Conservation (phyloP, 2,329 filamentous ascomycete species). For the Colletotrichum acutatum region DNA sequence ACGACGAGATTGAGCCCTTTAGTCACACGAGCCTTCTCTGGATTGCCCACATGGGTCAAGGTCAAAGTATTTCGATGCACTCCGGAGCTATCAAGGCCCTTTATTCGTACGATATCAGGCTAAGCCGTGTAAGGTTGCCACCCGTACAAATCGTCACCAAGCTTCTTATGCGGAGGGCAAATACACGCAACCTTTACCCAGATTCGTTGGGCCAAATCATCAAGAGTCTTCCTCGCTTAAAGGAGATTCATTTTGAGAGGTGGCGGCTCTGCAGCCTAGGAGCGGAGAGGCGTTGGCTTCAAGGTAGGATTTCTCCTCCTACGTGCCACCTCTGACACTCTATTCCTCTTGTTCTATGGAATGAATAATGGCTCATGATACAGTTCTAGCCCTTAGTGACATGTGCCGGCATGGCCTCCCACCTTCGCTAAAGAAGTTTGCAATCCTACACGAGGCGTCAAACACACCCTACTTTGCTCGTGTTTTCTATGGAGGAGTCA, state of each 20-base stretch:
- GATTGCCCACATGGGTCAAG: background rate
- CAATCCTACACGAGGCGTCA: background rate
- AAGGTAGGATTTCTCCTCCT: background rate
- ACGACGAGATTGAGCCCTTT: background rate
- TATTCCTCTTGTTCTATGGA: background rate
- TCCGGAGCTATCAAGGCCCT: too few species aligned
- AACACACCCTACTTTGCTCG: background rate
- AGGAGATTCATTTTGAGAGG: background rate
- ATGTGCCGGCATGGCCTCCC: background rate
- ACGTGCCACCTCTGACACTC: background rate
- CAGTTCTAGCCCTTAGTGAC: background rate
- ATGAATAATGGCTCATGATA: background rate
- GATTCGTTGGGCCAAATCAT: background rate
- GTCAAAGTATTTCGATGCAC: background rate
- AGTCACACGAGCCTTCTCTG: background rate
- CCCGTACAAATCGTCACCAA: background rate
- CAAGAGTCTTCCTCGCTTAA: background rate
- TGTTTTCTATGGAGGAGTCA: background rate
- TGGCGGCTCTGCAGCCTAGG: slow-evolving; percentile 1
- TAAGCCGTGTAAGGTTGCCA: background rate
- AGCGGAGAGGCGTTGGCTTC: background rate
- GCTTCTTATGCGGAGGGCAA: background rate
- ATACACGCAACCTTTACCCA: background rate
- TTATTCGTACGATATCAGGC: background rate
- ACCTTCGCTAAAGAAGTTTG: background rate